A percentile compares a stretch with the other conserved stretches of the same genome.
Evolutionary conservation across 1,284 basidiomycete genomes (phyloP).

Genomic region (Ustilago curta): DNA sequence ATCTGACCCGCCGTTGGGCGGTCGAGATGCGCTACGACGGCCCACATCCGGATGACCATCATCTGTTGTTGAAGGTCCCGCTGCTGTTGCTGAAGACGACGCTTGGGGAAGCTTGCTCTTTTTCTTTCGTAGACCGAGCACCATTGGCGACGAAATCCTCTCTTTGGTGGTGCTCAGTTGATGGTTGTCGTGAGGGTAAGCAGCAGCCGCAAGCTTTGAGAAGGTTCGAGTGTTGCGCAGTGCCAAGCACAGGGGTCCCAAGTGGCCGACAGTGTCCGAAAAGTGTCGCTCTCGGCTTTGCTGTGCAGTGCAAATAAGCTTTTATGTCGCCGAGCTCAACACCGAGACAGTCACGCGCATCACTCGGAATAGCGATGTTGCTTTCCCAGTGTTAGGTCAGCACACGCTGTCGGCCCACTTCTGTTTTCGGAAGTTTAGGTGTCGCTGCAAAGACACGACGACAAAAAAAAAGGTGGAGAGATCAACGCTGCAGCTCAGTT

Average conservation of each 20-base stretch:
- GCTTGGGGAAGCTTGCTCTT: constrained; percentile 29
- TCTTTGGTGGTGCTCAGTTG: neutral
- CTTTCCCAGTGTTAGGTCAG: neutral
- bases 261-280: constrained; percentile 7
- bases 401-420: neutral
- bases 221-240: neutral
- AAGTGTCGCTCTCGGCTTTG: neutral
- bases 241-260: constrained; percentile 13
- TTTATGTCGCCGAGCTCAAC: constrained; percentile 8
- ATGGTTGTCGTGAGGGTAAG: neutral
- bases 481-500: constrained; percentile 3
- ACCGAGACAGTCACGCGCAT: constrained; percentile 8
- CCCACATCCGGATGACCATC: constrained; percentile 2
- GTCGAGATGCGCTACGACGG: constrained; percentile 17
- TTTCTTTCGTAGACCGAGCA: constrained; percentile 41
- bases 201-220: too few relatives aligned
- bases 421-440: neutral
- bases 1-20: constrained; percentile 3
- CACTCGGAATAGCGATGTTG: too few relatives aligned
- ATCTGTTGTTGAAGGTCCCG: constrained; percentile 1
- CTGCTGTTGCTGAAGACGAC: constrained; percentile 7
- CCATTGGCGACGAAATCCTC: constrained; percentile 9
- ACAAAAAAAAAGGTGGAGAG: neutral
- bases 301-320: too few relatives aligned
- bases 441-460: neutral